Evolutionary conservation across 176 grass and related monocot genomes (phyloP), one percentile per base, ranked within the genome.

Genomic region (Aegilops sharonensis): DNA sequence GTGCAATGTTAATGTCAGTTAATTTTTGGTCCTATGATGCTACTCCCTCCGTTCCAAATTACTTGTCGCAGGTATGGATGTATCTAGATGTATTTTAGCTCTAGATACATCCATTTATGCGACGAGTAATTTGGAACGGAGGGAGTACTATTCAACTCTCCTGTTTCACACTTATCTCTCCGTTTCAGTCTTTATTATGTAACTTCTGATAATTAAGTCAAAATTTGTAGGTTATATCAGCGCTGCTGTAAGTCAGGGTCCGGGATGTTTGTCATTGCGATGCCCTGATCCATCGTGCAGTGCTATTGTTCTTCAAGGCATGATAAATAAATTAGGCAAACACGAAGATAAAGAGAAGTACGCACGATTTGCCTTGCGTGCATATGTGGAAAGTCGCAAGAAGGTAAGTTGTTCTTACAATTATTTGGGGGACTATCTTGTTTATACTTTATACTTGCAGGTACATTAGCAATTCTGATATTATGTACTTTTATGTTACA

Each of bases 371-470:
- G 24, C 88, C 34, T 86, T 95, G 6, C 88, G 94, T 77, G 93
- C 97, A 75, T 99, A 94, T 91, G 90, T 99, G 88, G 97, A 99
- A 90, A 89, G 91, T 77, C 91, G 68, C 84, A 96, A 86, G 79
- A 94, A 91, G 95, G 95, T 97, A 94, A 85, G 66, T 21, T 68
- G 9, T 9, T 29, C 61, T 0, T 52, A 40, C 52, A 48, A 8
- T 36, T 87, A 12, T 54, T 82, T 84, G 40, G 32, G 9, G 5
- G 27, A 59, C 81, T 82, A 68, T 84, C 37, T 60, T 81, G 36
- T 80, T 78, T 67, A 39, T 80, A 61, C 17, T 80, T 73, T 67
- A 50, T 84, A 61, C 17, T 70, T 9, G 8, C 31, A 70, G 54
- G 23, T 25, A 34, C n/a, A 78, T 88, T 83, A 31, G 66, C 78